A percentile compares a stretch with the other conserved stretches of the same genome.
Conservation (phyloP, 306 rosid species). For the Sicyos baderoa region DNA sequence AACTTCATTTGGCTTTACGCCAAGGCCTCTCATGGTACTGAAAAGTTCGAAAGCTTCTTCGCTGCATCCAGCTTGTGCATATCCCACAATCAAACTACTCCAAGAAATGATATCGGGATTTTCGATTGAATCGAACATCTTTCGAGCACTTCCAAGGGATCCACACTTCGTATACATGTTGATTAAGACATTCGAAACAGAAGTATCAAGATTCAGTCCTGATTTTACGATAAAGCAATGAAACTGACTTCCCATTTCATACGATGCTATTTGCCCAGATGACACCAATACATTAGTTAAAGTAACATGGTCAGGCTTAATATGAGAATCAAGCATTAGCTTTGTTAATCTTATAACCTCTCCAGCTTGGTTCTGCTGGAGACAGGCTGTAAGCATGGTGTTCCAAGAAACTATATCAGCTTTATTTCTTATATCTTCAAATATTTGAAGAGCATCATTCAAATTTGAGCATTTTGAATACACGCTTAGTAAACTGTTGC, state of each 20-base stretch:
- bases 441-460: constrained; percentile 41
- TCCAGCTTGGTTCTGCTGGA: constrained; percentile 48
- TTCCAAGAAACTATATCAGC: constrained; percentile 69
- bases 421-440: constrained; percentile 28
- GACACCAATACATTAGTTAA: constrained; percentile 47
- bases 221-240: constrained; percentile 52
- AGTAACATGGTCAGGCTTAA: constrained; percentile 50
- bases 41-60: constrained; percentile 58
- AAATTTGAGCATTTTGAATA: constrained; percentile 60
- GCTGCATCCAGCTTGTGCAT: constrained; percentile 61
- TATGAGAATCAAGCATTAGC: constrained; percentile 41
- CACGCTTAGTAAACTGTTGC: constrained; percentile 57
- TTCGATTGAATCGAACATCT: constrained; percentile 42
- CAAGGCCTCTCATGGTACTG: constrained; percentile 37
- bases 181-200: constrained; percentile 58
- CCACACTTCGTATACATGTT: constrained; percentile 82
- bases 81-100: constrained; percentile 76
- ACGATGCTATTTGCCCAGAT: constrained; percentile 54
- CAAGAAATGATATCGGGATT: constrained; percentile 58
- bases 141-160: constrained; percentile 43
- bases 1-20: constrained; percentile 52
- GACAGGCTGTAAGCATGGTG: constrained; percentile 54
- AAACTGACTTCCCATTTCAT: constrained; percentile 56
- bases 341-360: constrained; percentile 47
- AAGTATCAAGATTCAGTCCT: constrained; percentile 44